phyloP scores from a whole-genome alignment of 2,329 filamentous ascomycete genomes.

The Thyridium curvatum region DNA sequence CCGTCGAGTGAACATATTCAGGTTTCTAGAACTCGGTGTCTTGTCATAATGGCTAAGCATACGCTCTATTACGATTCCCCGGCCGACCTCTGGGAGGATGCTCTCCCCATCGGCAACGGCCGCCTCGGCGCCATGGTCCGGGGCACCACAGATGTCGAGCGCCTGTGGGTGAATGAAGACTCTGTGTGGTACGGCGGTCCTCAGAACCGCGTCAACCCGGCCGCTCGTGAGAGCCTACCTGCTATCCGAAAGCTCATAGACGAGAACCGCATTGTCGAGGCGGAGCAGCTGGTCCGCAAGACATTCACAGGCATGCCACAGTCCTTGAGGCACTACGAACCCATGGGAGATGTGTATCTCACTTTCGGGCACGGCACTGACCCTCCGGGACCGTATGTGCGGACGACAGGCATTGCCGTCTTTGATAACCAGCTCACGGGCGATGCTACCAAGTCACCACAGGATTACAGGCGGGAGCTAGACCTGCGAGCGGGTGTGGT shows the following conservation, averaged over 20 bases:
- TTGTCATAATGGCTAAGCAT: too few relatives aligned
- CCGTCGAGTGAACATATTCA: too few relatives aligned
- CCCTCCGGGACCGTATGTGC: slow-evolving; percentile 6
- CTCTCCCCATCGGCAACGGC: slow-evolving; percentile 37
- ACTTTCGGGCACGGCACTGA: slow-evolving; percentile 18
- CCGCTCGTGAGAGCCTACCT: slow-evolving; percentile 20
- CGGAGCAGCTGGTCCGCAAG: slow-evolving; percentile 22
- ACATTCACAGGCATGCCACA: slow-evolving; percentile 27
- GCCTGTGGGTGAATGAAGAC: slow-evolving; percentile 32
- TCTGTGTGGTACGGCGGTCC: slow-evolving; percentile 30
- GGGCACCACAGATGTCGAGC: slow-evolving; percentile 27
- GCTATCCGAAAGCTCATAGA: slow-evolving; percentile 24
- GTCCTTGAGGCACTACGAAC: slow-evolving; percentile 29
- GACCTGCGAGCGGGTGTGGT: neutral
- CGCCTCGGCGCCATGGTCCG: slow-evolving; percentile 27
- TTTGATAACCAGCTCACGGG: slow-evolving; percentile 1
- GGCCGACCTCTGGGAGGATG: slow-evolving; percentile 26
- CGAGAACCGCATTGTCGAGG: slow-evolving; percentile 23
- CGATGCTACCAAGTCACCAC: neutral
- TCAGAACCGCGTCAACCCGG: slow-evolving; percentile 25
- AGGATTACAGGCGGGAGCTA: neutral
- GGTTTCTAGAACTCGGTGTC: too few relatives aligned
- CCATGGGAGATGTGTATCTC: slow-evolving; percentile 15
- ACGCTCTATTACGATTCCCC: too few relatives aligned
- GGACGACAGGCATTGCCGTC: neutral